Evolutionary conservation across 2,329 filamentous ascomycete genomes (phyloP).

Genomic region (Alternaria sp.): DNA sequence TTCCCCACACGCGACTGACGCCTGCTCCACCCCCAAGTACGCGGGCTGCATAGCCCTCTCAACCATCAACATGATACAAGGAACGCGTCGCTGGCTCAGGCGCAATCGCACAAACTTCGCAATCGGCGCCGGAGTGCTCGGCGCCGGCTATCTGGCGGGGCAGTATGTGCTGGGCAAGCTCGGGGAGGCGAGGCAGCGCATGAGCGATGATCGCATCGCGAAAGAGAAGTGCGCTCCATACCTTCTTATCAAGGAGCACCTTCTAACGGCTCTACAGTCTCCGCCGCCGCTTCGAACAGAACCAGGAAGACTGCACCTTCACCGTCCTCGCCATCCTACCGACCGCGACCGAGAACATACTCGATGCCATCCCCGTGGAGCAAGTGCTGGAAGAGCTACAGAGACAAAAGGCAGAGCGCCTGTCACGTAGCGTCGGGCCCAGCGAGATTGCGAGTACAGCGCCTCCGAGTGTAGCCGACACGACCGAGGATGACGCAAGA

Average conservation of each 20-base stretch:
- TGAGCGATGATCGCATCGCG: slow-evolving; percentile 94
- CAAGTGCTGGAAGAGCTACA: slow-evolving; percentile 93
- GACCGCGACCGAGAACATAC: slow-evolving; percentile 87
- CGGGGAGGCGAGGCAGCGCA: slow-evolving; percentile 91
- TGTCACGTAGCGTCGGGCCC: slow-evolving; percentile 66
- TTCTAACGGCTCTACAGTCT: slow-evolving; percentile 65
- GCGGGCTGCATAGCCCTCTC: slow-evolving; percentile 8
- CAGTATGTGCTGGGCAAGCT: slow-evolving; percentile 94
- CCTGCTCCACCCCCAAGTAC: slow-evolving; percentile 17
- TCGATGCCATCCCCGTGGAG: slow-evolving; percentile 89
- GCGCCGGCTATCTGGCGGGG: slow-evolving; percentile 88
- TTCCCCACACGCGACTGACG: slow-evolving; percentile 29
- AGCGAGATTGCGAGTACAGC: slow-evolving; percentile 68
- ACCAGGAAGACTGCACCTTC: slow-evolving; percentile 98
- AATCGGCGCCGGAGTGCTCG: slow-evolving; percentile 85
- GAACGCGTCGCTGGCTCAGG: slow-evolving; percentile 88
- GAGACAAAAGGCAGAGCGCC: slow-evolving; percentile 83
- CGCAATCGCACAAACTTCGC: slow-evolving; percentile 91
- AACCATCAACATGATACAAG: slow-evolving; percentile 65
- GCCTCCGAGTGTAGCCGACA: slow-evolving; percentile 69
- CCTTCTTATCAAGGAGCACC: too few relatives aligned
- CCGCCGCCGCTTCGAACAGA: slow-evolving; percentile 95
- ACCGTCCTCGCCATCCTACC: slow-evolving; percentile 96
- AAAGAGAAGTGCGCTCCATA: slow-evolving; percentile 82
- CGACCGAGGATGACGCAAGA: slow-evolving; percentile 77